These are phyloP conservation scores for Akanthomyces uredinophilus DNA, from an alignment of 2,329 filamentous ascomycete genomes.

Conservation along the genomic window DNA sequence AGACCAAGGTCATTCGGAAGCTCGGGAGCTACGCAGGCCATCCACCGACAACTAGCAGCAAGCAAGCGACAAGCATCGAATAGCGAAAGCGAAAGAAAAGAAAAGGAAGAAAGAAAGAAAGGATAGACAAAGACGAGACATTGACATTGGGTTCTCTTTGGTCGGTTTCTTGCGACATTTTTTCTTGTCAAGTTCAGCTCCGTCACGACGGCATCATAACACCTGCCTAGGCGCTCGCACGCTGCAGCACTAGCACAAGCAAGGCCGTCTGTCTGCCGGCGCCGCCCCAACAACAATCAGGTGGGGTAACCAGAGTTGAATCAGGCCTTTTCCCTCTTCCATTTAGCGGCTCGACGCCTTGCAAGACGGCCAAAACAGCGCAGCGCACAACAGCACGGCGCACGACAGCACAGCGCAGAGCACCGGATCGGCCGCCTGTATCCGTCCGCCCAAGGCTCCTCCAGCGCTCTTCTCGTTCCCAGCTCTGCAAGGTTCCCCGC, in stretches of 20 bases:
- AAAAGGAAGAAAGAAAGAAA: not conserved
- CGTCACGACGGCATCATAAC: not conserved
- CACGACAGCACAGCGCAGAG: too few relatives aligned
- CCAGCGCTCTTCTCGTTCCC: not conserved
- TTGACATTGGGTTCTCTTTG: not conserved
- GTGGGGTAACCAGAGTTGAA: not conserved
- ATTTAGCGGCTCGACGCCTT: not conserved
- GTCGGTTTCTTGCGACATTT: not conserved
- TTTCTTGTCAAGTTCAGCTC: not conserved
- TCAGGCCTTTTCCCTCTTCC: not conserved
- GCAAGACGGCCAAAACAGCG: not conserved
- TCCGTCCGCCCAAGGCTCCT: too few relatives aligned
- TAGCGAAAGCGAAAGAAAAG: not conserved
- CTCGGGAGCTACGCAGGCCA: not conserved
- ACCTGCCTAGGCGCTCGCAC: not conserved
- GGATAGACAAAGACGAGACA: too few relatives aligned
- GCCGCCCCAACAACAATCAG: conserved; percentile 3
- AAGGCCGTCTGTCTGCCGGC: not conserved
- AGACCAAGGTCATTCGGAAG: not conserved
- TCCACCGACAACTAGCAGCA: too few relatives aligned
- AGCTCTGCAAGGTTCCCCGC: not conserved
- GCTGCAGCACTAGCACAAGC: not conserved
- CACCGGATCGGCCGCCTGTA: not conserved
- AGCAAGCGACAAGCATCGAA: not conserved
- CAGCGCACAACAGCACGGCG: not conserved